Evolutionary conservation across 2,329 filamentous ascomycete species (phyloP).

Genomic region (Pyrenochaeta sp.): DNA sequence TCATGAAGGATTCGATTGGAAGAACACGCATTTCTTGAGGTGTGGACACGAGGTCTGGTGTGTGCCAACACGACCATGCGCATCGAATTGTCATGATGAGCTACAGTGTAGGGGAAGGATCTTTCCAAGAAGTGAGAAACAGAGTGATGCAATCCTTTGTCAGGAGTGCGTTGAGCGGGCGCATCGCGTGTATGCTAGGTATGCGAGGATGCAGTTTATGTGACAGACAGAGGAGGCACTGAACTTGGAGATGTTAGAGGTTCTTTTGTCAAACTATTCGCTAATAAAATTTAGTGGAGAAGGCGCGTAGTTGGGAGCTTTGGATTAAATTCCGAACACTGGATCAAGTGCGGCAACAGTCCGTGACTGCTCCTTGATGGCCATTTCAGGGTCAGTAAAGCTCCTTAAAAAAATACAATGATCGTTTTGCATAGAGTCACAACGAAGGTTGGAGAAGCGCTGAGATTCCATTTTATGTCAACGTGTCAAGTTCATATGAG

Average conservation of each 20-base stretch:
- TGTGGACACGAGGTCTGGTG: constrained; percentile 27
- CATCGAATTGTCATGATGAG: constrained; percentile 14
- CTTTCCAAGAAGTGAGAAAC: neutral
- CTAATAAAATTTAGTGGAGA: neutral
- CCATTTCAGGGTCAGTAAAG: too few species aligned
- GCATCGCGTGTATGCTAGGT: constrained; percentile 20
- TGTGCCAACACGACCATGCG: constrained; percentile 8
- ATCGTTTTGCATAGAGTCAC: too few species aligned
- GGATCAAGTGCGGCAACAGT: too few species aligned
- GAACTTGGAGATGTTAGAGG: neutral
- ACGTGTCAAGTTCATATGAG: too few species aligned
- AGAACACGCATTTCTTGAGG: constrained; percentile 13
- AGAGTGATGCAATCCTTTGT: constrained; percentile 16
- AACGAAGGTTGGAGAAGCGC: too few species aligned
- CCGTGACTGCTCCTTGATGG: too few species aligned
- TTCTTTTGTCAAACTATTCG: neutral
- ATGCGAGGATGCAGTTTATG: neutral
- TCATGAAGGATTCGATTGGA: neutral
- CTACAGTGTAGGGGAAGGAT: neutral
- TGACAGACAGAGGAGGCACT: neutral
- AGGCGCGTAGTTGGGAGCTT: neutral
- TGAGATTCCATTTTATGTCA: too few species aligned
- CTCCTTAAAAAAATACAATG: too few species aligned
- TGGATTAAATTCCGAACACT: neutral
- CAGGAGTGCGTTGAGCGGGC: constrained; percentile 21